phyloP scores from a whole-genome alignment of 2,329 filamentous ascomycete species.

The Colletotrichum caudatum region DNA sequence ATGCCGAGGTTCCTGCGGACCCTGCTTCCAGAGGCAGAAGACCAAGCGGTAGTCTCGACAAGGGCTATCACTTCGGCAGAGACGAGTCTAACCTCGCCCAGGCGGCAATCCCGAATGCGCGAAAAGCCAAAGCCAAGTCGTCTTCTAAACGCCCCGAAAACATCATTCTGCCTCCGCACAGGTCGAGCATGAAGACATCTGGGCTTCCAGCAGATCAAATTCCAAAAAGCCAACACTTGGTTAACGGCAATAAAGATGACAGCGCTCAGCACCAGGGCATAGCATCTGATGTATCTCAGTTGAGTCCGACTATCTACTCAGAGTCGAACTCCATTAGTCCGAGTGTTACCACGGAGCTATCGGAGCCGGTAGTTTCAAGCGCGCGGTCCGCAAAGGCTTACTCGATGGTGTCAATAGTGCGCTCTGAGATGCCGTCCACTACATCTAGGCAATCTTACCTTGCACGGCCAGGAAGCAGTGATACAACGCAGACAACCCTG shows the following conservation, averaged over 20 bases:
- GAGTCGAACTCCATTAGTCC: conserved; percentile 48
- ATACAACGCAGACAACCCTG: conserved; percentile 32
- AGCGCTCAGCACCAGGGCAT: conserved; percentile 29
- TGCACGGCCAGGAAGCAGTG: conserved; percentile 32
- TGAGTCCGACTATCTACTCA: conserved; percentile 35
- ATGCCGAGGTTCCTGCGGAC: conserved; percentile 37
- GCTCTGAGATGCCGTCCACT: conserved; percentile 40
- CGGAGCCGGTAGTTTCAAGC: conserved; percentile 49
- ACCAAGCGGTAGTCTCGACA: conserved; percentile 24
- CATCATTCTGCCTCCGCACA: conserved; percentile 21
- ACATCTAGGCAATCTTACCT: conserved; percentile 35
- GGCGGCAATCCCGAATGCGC: not conserved
- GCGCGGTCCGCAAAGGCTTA: conserved; percentile 50
- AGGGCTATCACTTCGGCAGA: not conserved
- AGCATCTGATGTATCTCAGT: conserved; percentile 23
- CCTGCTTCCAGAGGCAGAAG: conserved; percentile 28
- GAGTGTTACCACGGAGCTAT: conserved; percentile 49
- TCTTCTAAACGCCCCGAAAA: conserved; percentile 28
- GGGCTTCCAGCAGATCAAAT: not conserved
- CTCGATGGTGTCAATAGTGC: conserved; percentile 47
- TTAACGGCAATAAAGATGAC: conserved; percentile 32
- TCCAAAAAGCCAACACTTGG: conserved; percentile 16
- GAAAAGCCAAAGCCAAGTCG: conserved; percentile 10
- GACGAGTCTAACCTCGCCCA: not conserved
- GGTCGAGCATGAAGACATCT: conserved; percentile 21